These are phyloP conservation scores for Chalciporus pseudorubinellus DNA, from an alignment of 768 basidiomycete genomes.

Conservation along the genomic window DNA sequence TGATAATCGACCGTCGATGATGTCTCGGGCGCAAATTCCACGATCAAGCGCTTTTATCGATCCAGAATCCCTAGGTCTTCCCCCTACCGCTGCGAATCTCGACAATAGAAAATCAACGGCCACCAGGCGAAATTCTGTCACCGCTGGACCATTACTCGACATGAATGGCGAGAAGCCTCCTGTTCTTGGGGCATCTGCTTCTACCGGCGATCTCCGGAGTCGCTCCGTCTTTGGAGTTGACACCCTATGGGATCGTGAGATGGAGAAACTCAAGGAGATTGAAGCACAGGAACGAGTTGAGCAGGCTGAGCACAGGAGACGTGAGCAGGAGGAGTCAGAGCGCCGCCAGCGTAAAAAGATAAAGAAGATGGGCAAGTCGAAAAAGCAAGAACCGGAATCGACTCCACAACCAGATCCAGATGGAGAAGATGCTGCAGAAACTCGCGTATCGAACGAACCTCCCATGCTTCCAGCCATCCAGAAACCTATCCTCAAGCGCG, in stretches of 20 bases:
- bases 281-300: constrained; percentile 65
- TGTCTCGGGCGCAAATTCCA: constrained; percentile 61
- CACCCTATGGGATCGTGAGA: constrained; percentile 88
- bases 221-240: constrained; percentile 93
- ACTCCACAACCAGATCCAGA: constrained; percentile 31
- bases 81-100: constrained; percentile 46
- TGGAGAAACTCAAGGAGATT: constrained; percentile 75
- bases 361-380: constrained; percentile 44
- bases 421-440: constrained; percentile 27
- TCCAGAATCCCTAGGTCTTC: constrained; percentile 52
- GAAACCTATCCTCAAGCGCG: constrained; percentile 31
- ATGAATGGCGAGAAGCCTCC: constrained; percentile 46
- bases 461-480: constrained; percentile 37
- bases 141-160: constrained; percentile 63
- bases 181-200: constrained; percentile 31
- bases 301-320: constrained; percentile 47
- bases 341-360: constrained; percentile 32
- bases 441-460: constrained; percentile 19
- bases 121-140: constrained; percentile 47
- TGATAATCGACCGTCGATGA: constrained; percentile 90
- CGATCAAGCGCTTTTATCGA: constrained; percentile 74
- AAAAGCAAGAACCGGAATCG: constrained; percentile 43
- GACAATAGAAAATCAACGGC: constrained; percentile 44
- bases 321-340: constrained; percentile 46
- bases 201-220: constrained; percentile 37